Evolutionary conservation across 2,329 filamentous ascomycete genomes (phyloP).

Genomic region (Nemania serpens): DNA sequence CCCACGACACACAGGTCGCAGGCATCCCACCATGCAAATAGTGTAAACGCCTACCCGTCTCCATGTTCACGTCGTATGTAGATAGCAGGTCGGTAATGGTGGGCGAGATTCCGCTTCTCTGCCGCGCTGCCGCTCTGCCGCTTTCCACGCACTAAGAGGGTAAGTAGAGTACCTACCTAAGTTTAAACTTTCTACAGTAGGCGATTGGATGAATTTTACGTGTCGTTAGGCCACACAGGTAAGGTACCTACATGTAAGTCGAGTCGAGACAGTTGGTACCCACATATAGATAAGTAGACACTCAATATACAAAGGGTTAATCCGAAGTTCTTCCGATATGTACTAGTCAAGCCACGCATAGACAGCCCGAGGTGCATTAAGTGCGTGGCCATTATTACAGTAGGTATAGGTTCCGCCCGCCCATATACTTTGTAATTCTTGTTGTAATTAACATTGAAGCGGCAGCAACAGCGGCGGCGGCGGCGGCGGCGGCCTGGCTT

Average conservation of each 20-base stretch:
- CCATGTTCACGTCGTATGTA: conserved; percentile 14
- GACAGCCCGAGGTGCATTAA: no score
- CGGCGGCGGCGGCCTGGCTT: conserved; percentile 21
- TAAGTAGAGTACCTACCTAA: not conserved
- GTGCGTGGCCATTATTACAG: conserved; percentile 1
- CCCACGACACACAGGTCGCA: not conserved
- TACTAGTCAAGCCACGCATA: no score
- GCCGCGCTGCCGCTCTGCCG: not conserved
- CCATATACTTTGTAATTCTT: conserved; percentile 4
- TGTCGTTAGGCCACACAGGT: no score
- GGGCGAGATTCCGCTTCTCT: not conserved
- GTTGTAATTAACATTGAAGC: conserved; percentile 12
- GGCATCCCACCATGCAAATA: conserved; percentile 19
- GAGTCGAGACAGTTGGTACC: no score
- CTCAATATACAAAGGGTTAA: no score
- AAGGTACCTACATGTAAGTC: no score
- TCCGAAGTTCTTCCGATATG: no score
- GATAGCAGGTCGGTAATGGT: not conserved
- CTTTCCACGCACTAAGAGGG: not conserved
- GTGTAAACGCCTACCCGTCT: not conserved
- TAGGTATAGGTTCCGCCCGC: not conserved
- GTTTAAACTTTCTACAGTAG: no score
- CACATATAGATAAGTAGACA: no score
- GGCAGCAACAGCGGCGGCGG: conserved; percentile 17
- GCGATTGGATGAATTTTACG: no score